Base-by-base conservation (phyloP, 1,284 basidiomycete species). In the Ceratobasidium sp. region DNA sequence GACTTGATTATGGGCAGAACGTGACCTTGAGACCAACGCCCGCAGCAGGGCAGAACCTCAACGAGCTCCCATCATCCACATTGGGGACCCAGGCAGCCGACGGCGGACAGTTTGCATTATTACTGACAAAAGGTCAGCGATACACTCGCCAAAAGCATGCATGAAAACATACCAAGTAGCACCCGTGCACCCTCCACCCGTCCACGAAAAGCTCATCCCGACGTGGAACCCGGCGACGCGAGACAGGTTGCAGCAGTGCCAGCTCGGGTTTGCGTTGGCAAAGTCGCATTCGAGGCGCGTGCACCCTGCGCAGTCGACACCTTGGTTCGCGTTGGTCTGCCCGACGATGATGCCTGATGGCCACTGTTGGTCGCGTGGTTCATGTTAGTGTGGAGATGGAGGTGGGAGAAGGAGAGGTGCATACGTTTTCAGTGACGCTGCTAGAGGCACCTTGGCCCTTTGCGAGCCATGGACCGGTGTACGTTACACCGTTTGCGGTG, bases 1-100 rank as follows among this genome's bases (percentile, higher is more conserved):
- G n/a, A n/a, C n/a, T n/a, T n/a, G n/a, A n/a, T 59, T 59, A 59
- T n/a, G 66, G 66, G 54, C 66, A 71, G 66, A 71, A 71, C 14
- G 41, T 59, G n/a, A 59, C 66, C 14, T 43, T 58, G 1, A 71
- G 22, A 8, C 54, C 66, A 31, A 71, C 66, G n/a, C 37, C 48
- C 11, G 66, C 53, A 16, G 66, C 43, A 29, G 53, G 37, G n/a
- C 53, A 71, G 66, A 58, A 71, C 37, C 66, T 53, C 49, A 59
- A 22, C 39, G 66, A 71, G 66, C 66, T 71, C 1, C 41, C 54
- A 34, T 71, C 66, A 24, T 71, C 66, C 24, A 43, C 22, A 27
- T 59, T 59, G 11, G 66, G 53, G 39, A 58, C 54, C 66, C 66
- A 71, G 9, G 66, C 66, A 48, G 58, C 66, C 13, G 66, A 71